Evolutionary conservation across 1,284 basidiomycete genomes (phyloP).

Genomic region (Serendipita sp.): DNA sequence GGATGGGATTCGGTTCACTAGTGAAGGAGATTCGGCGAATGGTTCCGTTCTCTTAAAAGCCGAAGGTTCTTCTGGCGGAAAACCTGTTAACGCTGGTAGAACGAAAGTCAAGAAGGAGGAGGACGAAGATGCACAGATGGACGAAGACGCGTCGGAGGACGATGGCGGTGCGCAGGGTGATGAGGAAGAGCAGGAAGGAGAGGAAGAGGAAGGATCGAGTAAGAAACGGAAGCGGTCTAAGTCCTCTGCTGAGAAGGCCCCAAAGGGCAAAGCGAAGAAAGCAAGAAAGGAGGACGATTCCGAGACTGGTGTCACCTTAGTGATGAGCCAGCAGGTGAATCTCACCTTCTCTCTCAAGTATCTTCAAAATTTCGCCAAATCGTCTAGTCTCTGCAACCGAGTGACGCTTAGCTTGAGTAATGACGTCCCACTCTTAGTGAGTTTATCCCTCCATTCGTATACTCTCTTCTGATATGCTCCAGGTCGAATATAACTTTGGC

Average conservation of each 20-base stretch:
- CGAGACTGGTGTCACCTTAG: constrained; percentile 54
- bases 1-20: constrained; percentile 88
- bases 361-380: constrained; percentile 94
- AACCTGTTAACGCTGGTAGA: constrained; percentile 4
- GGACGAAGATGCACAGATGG: constrained; percentile 26
- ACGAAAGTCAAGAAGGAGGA: constrained; percentile 32
- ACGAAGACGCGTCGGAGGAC: constrained; percentile 28
- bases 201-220: constrained; percentile 18
- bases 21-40: constrained; percentile 90
- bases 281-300: constrained; percentile 25
- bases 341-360: constrained; percentile 97
- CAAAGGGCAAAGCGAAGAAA: constrained; percentile 33
- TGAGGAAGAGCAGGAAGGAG: constrained; percentile 26
- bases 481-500: constrained; percentile 79
- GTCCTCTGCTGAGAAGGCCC: constrained; percentile 35
- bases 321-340: constrained; percentile 82
- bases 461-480: not conserved
- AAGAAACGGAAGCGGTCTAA: constrained; percentile 45
- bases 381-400: constrained; percentile 55
- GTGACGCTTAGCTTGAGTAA: constrained; percentile 81
- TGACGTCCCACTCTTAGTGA: constrained; percentile 77
- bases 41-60: constrained; percentile 75
- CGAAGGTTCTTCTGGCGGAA: constrained; percentile 23
- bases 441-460: constrained; percentile 17
- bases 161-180: constrained; percentile 23